Evolutionary conservation across 352 stramenopile genomes (phyloP), one percentile per base, ranked within the genome.

Genomic region (Pythium biforme): DNA sequence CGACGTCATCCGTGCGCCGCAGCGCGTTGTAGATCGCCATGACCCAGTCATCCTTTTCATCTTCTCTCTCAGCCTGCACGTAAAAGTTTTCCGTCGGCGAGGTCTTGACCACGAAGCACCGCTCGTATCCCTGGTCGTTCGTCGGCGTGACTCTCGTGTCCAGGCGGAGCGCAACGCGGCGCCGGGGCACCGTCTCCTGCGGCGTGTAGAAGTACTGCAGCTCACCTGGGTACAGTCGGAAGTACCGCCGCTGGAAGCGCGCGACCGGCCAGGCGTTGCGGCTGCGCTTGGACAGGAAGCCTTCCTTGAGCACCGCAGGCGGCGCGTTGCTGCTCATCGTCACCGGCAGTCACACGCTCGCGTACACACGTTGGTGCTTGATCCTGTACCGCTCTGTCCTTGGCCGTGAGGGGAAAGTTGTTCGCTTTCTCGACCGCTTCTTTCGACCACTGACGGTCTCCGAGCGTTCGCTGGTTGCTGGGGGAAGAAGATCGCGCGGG

Each of bases 241-340:
- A 90, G 70, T 90, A 92, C 27, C 82, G 70, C 12, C 74, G 69
- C 29, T 81, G 73, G 72, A 81, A 92, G 43, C 61, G 45, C 37
- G 54, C 29, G 26, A 68, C 46, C 7, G 55, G 54, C 46, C 55
- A 58, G 19, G 53, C 33, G 17, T 43, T 46, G 25, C 73, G 74
- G 39, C 79, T 90, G 55, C 77, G 81, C 63, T 92, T 92, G 59
- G 73, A 76, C 33, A 92, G 68, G 60, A 77, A 92, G 41, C 82
- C 82, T 66, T 92, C 82, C 61, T 89, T 88, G 57, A 92, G 66
- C 64, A 83, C 82, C 34, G 59, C 67, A 9, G 64, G 58, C 46
- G 41, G 33, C 27, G 65, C 62, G 27, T 69, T 46, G 53, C 60
- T 55, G 47, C 56, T 64, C 52, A 59, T 67, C 19, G 14, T 61